Evolutionary conservation across 2,329 filamentous ascomycete genomes (phyloP).

Genomic region (Cryphonectria carpinicola): DNA sequence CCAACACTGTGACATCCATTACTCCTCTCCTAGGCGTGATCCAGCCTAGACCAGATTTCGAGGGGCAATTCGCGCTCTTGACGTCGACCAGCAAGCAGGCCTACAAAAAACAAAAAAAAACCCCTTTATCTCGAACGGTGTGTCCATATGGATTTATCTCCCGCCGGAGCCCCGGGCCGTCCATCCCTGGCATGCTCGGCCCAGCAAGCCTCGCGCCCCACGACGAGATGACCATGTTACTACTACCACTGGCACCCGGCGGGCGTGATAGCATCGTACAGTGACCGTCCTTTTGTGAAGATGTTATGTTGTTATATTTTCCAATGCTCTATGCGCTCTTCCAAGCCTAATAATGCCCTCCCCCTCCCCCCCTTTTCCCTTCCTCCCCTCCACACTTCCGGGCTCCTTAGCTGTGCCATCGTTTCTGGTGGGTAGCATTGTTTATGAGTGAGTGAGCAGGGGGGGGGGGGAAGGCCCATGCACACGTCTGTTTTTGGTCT

Average conservation of each 20-base stretch:
- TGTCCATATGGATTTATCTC: not conserved
- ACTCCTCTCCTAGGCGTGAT: not conserved
- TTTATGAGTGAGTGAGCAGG: not conserved
- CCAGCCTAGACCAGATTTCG: not conserved
- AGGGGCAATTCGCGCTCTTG: not conserved
- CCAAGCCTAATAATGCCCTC: no score
- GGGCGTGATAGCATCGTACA: not conserved
- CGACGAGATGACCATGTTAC: not conserved
- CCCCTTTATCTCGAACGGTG: not conserved
- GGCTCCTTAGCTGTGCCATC: not conserved
- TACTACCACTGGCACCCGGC: no score
- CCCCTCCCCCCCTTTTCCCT: not conserved
- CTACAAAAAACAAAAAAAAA: not conserved
- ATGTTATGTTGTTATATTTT: slow-evolving; percentile 1
- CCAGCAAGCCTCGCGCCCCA: not conserved
- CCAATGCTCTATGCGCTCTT: not conserved
- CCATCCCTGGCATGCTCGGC: not conserved
- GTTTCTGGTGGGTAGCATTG: slow-evolving; percentile 7
- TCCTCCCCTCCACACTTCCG: no score
- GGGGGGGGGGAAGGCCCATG: not conserved
- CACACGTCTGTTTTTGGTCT: not conserved
- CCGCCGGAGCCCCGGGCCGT: slow-evolving; percentile 8
- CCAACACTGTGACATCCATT: not conserved
- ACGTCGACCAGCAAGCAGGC: not conserved
- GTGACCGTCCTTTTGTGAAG: not conserved